These are phyloP conservation scores for Dictyostelium capitatum DNA, from an alignment of 78 protist species.

Conservation along the genomic window DNA sequence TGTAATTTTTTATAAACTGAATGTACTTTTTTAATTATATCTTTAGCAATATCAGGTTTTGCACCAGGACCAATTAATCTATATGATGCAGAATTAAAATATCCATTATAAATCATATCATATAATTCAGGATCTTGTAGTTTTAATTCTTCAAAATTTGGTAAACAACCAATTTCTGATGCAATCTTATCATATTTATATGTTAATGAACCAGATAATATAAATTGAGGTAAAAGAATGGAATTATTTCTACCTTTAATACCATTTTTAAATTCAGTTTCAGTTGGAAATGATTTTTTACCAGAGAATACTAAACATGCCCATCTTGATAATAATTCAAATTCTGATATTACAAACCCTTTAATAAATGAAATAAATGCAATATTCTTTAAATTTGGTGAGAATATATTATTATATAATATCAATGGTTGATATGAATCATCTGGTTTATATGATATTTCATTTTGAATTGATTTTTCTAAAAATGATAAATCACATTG, in stretches of 20 bases:
- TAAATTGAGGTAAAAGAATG: neutral
- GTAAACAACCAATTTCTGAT: neutral
- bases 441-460: neutral
- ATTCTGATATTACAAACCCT: neutral
- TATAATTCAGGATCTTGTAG: neutral
- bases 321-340: neutral
- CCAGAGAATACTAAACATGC: slow-evolving; percentile 4
- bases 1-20: too few species aligned
- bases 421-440: neutral
- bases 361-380: neutral
- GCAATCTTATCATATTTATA: neutral
- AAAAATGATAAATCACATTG: neutral
- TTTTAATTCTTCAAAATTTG: slow-evolving; percentile 8
- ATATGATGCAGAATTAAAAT: neutral
- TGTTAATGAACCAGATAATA: neutral
- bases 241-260: neutral
- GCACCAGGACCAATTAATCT: neutral
- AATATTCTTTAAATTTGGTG: neutral
- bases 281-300: neutral
- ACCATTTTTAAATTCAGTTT: neutral
- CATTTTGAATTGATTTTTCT: neutral
- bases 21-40: too few species aligned
- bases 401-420: neutral
- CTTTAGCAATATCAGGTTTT: too few species aligned
- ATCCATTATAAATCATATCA: neutral